phyloP scores from a whole-genome alignment of 192 early-diverging fungal genomes.

The Haplosporangium gracile region DNA sequence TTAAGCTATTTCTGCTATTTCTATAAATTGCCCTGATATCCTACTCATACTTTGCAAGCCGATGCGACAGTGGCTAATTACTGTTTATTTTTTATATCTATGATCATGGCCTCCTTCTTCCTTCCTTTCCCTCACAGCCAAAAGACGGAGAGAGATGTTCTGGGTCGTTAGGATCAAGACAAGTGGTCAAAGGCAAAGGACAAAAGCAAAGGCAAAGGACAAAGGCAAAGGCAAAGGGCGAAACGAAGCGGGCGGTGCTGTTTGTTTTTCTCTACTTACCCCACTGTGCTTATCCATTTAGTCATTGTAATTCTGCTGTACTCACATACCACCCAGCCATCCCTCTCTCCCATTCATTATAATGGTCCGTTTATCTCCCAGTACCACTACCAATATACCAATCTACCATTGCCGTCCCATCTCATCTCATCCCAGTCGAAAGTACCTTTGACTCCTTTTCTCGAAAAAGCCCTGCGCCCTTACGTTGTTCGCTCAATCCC shows the following conservation, averaged over 20 bases:
- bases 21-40: neutral
- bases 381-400: neutral
- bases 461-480: neutral
- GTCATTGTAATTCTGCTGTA: slow-evolving; percentile 1
- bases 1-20: slow-evolving; percentile 1
- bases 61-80: neutral
- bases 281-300: neutral
- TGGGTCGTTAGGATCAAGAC: neutral
- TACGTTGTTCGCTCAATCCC: slow-evolving; percentile 5
- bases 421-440: neutral
- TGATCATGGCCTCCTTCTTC: neutral
- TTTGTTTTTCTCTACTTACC: neutral
- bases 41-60: neutral
- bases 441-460: neutral
- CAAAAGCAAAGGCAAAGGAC: neutral
- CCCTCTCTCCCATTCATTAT: neutral
- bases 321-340: neutral
- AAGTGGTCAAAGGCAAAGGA: neutral
- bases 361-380: neutral
- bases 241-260: slow-evolving; percentile 5
- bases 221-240: neutral
- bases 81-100: neutral
- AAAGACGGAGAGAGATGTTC: neutral
- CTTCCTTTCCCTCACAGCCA: neutral
- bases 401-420: neutral